Evolutionary conservation across 2,329 filamentous ascomycete species (phyloP).

Genomic region (Clarireedia hainanense): DNA sequence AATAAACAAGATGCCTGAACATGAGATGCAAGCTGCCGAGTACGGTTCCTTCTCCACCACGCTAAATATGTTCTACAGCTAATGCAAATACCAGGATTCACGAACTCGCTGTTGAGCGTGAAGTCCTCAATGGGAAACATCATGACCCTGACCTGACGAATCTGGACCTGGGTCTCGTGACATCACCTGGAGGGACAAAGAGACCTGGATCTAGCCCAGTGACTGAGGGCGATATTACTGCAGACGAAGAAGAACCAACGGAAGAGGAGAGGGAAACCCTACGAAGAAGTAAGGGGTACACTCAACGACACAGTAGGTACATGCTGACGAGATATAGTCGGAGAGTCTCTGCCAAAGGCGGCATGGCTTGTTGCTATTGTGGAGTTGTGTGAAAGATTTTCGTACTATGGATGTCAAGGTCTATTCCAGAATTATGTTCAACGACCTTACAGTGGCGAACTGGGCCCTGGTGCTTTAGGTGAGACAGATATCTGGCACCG

Average conservation of each 20-base stretch:
- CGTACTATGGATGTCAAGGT: slow-evolving; percentile 55
- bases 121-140: background rate
- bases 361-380: slow-evolving; percentile 7
- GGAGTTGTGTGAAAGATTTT: slow-evolving; percentile 33
- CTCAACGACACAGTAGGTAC: background rate
- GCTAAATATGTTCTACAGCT: background rate
- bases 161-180: background rate
- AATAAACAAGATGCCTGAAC: background rate
- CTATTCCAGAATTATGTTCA: slow-evolving; percentile 58
- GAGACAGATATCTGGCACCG: background rate
- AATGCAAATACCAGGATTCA: background rate
- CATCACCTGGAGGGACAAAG: background rate
- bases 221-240: background rate
- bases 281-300: background rate
- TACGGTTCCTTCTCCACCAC: background rate
- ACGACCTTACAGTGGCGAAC: slow-evolving; percentile 23
- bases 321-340: background rate
- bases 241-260: background rate
- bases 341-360: slow-evolving; percentile 4
- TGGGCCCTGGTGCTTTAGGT: slow-evolving; percentile 37
- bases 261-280: background rate
- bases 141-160: background rate
- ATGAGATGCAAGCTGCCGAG: background rate
- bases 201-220: background rate
- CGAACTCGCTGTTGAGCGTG: background rate